These are phyloP conservation scores for Pseudogymnoascus sp. DNA, from an alignment of 2,329 filamentous ascomycete species.

Conservation along the genomic window DNA sequence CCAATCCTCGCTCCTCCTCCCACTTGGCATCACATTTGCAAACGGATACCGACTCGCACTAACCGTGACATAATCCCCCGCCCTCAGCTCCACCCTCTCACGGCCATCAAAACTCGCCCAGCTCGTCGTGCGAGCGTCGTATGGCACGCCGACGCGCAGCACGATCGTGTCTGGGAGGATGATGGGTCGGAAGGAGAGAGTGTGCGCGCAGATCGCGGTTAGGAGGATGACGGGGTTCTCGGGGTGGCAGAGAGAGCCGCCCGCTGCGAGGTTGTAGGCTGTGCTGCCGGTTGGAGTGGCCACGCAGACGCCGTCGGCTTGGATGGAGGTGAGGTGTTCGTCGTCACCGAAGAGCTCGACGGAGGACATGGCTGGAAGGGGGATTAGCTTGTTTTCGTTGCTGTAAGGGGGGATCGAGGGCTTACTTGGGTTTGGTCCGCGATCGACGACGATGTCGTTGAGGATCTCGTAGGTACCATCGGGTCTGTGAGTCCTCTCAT, in stretches of 20 bases:
- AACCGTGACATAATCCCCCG: slow-evolving; percentile 79
- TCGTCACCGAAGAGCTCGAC: slow-evolving; percentile 92
- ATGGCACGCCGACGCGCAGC: slow-evolving; percentile 86
- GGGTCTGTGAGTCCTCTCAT: slow-evolving; percentile 76
- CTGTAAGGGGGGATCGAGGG: slow-evolving; percentile 18
- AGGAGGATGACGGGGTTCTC: slow-evolving; percentile 95
- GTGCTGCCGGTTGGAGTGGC: slow-evolving; percentile 92
- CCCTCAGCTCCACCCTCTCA: slow-evolving; percentile 71
- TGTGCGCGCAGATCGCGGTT: slow-evolving; percentile 91
- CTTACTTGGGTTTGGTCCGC: slow-evolving; percentile 86
- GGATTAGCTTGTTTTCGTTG: slow-evolving; percentile 10
- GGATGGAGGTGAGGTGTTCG: slow-evolving; percentile 83
- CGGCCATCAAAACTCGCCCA: slow-evolving; percentile 99
- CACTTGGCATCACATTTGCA: slow-evolving; percentile 65
- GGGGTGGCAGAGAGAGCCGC: slow-evolving; percentile 90
- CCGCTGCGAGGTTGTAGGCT: slow-evolving; percentile 90
- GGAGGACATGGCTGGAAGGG: slow-evolving; percentile 67
- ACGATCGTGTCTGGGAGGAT: slow-evolving; percentile 96
- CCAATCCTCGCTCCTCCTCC: slow-evolving; percentile 68
- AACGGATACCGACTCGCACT: slow-evolving; percentile 76
- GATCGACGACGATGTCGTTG: slow-evolving; percentile 94
- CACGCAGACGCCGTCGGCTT: slow-evolving; percentile 88
- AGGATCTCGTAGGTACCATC: slow-evolving; percentile 83
- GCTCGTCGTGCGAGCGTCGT: slow-evolving; percentile 77
- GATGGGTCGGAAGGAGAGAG: slow-evolving; percentile 90